Evolutionary conservation across 2,329 filamentous ascomycete genomes (phyloP).

Genomic region (Stenocarpella maydis): DNA sequence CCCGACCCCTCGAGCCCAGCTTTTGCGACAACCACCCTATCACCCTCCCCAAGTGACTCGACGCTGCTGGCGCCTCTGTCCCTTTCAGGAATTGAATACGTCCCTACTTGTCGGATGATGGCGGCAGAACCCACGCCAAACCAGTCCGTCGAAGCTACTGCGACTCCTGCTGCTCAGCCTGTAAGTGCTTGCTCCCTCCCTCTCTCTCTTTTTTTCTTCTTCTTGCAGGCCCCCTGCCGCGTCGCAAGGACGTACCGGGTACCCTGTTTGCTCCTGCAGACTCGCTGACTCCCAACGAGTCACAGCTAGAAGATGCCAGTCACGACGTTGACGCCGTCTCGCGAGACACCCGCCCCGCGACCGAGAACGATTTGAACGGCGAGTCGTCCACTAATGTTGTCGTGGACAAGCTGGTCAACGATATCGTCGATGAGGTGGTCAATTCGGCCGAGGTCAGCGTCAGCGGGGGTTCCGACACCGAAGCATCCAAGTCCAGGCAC

Average conservation of each 20-base stretch:
- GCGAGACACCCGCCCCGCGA: slow-evolving; percentile 20
- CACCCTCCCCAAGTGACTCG: slow-evolving; percentile 12
- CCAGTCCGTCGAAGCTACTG: slow-evolving; percentile 62
- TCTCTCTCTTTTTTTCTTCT: background rate
- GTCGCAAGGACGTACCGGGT: slow-evolving; percentile 44
- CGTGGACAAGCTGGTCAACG: slow-evolving; percentile 65
- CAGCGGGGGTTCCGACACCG: slow-evolving; percentile 77
- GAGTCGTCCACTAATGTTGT: slow-evolving; percentile 57
- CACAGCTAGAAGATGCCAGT: slow-evolving; percentile 35
- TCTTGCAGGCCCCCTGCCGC: background rate
- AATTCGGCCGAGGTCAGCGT: slow-evolving; percentile 73
- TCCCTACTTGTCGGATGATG: slow-evolving; percentile 61
- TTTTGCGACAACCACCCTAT: slow-evolving; percentile 24
- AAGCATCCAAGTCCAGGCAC: slow-evolving; percentile 68
- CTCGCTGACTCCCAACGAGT: slow-evolving; percentile 55
- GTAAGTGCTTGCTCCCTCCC: slow-evolving; percentile 53
- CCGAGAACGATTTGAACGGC: slow-evolving; percentile 57
- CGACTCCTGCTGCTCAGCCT: slow-evolving; percentile 54
- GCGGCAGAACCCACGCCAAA: slow-evolving; percentile 67
- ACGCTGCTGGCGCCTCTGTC: slow-evolving; percentile 31
- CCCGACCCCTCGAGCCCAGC: slow-evolving; percentile 18
- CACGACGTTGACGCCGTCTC: slow-evolving; percentile 28
- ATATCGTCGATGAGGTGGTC: slow-evolving; percentile 64
- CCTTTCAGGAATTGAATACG: slow-evolving; percentile 33
- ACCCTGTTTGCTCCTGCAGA: slow-evolving; percentile 45